Percentiles rank a stretch among this genome's conserved stretches.
These are phyloP conservation scores for Microdochium paspali DNA, from an alignment of 2,329 filamentous ascomycete species.

Conservation along the genomic window DNA sequence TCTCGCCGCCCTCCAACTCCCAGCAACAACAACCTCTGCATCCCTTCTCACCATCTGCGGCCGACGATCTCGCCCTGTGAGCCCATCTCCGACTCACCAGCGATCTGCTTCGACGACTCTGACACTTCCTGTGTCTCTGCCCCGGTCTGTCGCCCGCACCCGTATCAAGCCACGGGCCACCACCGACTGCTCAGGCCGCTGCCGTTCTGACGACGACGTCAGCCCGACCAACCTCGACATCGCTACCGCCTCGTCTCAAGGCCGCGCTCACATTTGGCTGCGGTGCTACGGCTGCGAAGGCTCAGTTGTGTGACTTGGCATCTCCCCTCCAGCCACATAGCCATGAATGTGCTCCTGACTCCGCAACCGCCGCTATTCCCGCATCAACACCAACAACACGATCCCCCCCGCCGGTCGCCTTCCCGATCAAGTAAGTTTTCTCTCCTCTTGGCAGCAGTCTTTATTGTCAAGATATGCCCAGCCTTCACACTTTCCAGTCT, in stretches of 20 bases:
- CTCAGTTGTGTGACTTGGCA: background rate
- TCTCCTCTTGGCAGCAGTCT: slow-evolving; percentile 1
- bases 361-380: slow-evolving; percentile 50
- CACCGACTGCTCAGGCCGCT: background rate
- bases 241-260: no score
- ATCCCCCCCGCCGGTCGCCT: slow-evolving; percentile 42
- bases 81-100: no score
- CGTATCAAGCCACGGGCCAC: background rate
- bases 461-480: slow-evolving; percentile 3
- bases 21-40: background rate
- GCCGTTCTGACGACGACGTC: background rate
- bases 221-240: no score
- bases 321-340: background rate
- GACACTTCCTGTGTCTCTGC: no score
- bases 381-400: slow-evolving; percentile 52
- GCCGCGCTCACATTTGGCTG: background rate
- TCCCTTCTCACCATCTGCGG: background rate
- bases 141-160: background rate
- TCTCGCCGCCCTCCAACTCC: background rate
- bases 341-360: slow-evolving; percentile 54
- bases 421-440: slow-evolving; percentile 42
- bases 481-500: slow-evolving; percentile 13
- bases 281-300: background rate
- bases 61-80: background rate
- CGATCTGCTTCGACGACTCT: no score